Base-by-base conservation (phyloP, 345 rosid species). In the Ceriops decandra region DNA sequence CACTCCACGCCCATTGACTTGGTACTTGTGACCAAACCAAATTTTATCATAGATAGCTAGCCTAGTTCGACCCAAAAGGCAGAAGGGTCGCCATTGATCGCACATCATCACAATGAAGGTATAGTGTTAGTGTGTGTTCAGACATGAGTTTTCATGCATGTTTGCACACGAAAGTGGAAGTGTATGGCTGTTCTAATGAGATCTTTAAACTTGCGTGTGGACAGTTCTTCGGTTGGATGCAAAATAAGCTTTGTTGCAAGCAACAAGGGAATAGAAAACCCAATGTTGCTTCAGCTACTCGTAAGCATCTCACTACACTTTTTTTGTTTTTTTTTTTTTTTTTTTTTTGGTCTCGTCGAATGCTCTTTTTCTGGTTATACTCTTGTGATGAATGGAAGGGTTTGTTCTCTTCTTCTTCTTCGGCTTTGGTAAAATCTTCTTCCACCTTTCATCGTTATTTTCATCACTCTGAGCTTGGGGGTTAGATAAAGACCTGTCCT, bases 211-310 rank as follows among this genome's bases (percentile, higher is more conserved):
- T 30, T 59, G 31, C 60, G 63, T 69, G 57, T 20, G 70, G 32
- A 68, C 88, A 89, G 96, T 77, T 93, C 67, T 86, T 93, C 57
- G 80, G 90, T 71, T 93, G 98, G 98, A 80, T 89, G 95, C 95
- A 89, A 61, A 91, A 80, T 72, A 93, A 89, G 89, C 72, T 93
- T 30, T 80, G 73, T 71, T 91, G 90, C 52, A 86, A 83, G 63
- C 93, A 83, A 30, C 89, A 81, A 30, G 91, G 72, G 64, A 70
- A 30, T 74, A 70, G 56, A 52, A 85, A 86, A 63, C 69, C 82
- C 68, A 81, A 74, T 52, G 68, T 76, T 64, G 77, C 74, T 38
- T 70, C 87, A n/a, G 65, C 88, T 77, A 66, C 87, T 72, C 76
- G 98, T 91, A 83, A 84, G 95, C 74, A 61, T 75, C 68, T 20